Percentiles rank a stretch among this genome's conserved stretches.
Evolutionary conservation across 192 early-diverging fungal genomes (phyloP).

Genomic region (Kickxella alabastrina): DNA sequence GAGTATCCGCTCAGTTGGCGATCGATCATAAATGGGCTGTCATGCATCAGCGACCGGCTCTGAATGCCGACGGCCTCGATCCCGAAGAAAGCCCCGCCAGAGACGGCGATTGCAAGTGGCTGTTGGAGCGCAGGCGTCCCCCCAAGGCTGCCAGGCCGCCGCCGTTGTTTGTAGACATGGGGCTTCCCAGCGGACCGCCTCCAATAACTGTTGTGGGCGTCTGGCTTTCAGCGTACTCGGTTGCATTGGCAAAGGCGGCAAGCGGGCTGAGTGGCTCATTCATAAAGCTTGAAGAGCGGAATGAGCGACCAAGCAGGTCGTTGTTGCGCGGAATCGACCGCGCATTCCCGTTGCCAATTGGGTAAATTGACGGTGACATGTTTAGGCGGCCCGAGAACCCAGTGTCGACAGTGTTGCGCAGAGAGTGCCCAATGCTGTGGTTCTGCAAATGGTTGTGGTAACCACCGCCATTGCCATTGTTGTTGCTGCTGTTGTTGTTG

Average conservation of each 20-base stretch:
- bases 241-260: slow-evolving; percentile 7
- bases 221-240: slow-evolving; percentile 6
- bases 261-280: slow-evolving; percentile 39
- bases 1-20: slow-evolving; percentile 24
- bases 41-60: slow-evolving; percentile 7
- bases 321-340: slow-evolving; percentile 25
- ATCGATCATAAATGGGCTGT: slow-evolving; percentile 26
- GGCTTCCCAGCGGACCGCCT: slow-evolving; percentile 19
- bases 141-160: slow-evolving; percentile 8
- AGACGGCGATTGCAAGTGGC: slow-evolving; percentile 29
- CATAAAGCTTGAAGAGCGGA: slow-evolving; percentile 30
- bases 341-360: slow-evolving; percentile 16
- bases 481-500: too few species aligned
- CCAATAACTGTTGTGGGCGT: background rate
- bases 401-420: slow-evolving; percentile 9
- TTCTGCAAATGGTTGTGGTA: slow-evolving; percentile 20
- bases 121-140: slow-evolving; percentile 30
- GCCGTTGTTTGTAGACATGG: slow-evolving; percentile 8
- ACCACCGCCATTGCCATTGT: background rate
- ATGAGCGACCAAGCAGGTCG: slow-evolving; percentile 37
- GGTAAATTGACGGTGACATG: slow-evolving; percentile 26
- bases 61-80: slow-evolving; percentile 14
- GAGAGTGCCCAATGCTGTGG: slow-evolving; percentile 3
- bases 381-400: slow-evolving; percentile 9
- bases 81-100: slow-evolving; percentile 18